Evolutionary conservation across 176 grass and related monocot genomes (phyloP).

Genomic region (Poa pratensis): DNA sequence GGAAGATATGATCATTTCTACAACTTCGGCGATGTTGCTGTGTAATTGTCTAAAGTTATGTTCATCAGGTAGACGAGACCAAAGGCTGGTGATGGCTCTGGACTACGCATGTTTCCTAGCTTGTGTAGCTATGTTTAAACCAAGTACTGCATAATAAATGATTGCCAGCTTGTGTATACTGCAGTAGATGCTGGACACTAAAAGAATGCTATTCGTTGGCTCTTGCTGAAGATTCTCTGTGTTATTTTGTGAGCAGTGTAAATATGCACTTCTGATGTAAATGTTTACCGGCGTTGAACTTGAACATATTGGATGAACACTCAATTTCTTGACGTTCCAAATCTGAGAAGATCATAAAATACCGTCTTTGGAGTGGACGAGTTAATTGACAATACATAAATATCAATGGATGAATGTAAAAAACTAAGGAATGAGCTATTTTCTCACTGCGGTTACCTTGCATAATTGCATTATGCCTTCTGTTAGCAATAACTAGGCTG

Average conservation of each 20-base stretch:
- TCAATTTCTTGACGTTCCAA: neutral
- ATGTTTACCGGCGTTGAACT: slow-evolving; percentile 27
- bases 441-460: neutral
- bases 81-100: slow-evolving; percentile 35
- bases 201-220: slow-evolving; percentile 27
- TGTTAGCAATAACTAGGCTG: neutral
- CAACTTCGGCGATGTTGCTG: slow-evolving; percentile 20
- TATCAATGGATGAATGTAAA: neutral
- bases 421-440: neutral
- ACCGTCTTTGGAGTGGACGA: neutral
- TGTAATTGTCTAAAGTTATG: slow-evolving; percentile 32
- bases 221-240: slow-evolving; percentile 52
- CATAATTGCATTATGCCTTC: slow-evolving; percentile 1
- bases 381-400: slow-evolving; percentile 2
- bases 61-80: slow-evolving; percentile 31
- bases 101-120: slow-evolving; percentile 37
- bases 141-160: slow-evolving; percentile 51
- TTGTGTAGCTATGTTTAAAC: slow-evolving; percentile 20
- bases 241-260: slow-evolving; percentile 50
- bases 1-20: slow-evolving; percentile 31
- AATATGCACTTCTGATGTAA: slow-evolving; percentile 43
- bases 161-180: slow-evolving; percentile 44
- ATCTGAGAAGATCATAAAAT: neutral
- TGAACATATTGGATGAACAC: slow-evolving; percentile 9
- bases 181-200: slow-evolving; percentile 38